These are phyloP conservation scores for Cercospora nicotianae DNA, from an alignment of 2,329 filamentous ascomycete species.

Conservation along the genomic window DNA sequence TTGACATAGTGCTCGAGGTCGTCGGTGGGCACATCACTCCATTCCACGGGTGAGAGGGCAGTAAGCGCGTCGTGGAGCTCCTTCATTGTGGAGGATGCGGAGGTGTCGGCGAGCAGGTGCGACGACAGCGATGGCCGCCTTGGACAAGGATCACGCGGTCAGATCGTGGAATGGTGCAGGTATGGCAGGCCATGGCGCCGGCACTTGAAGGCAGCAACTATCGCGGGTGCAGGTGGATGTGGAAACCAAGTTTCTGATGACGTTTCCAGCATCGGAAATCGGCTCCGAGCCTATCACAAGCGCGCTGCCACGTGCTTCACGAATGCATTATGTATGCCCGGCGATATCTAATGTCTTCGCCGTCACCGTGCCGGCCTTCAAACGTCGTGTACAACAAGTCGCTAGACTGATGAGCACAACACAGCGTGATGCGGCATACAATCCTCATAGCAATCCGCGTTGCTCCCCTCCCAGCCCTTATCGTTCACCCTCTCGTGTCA, in stretches of 20 bases:
- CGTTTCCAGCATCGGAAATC: neutral
- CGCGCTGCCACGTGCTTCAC: neutral
- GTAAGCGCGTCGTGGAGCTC: slow-evolving; percentile 50
- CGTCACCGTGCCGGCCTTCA: neutral
- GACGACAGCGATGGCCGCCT: neutral
- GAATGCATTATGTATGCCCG: neutral
- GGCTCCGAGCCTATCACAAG: neutral
- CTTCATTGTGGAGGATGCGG: slow-evolving; percentile 34
- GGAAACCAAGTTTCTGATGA: neutral
- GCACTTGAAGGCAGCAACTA: neutral
- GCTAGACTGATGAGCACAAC: neutral
- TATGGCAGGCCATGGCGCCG: neutral
- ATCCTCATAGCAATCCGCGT: neutral
- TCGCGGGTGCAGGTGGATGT: neutral
- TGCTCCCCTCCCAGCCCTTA: neutral
- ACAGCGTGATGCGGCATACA: neutral
- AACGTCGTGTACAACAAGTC: neutral
- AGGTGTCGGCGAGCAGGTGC: neutral
- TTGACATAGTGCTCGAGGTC: slow-evolving; percentile 45
- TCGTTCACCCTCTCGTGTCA: neutral
- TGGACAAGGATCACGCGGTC: neutral
- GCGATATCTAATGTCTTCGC: neutral
- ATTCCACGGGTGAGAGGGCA: slow-evolving; percentile 47
- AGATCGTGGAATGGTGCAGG: neutral
- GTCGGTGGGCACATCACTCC: slow-evolving; percentile 46